These are phyloP conservation scores for Monoraphidium neglectum DNA, from an alignment of 139 green algal species.

Conservation along the genomic window DNA sequence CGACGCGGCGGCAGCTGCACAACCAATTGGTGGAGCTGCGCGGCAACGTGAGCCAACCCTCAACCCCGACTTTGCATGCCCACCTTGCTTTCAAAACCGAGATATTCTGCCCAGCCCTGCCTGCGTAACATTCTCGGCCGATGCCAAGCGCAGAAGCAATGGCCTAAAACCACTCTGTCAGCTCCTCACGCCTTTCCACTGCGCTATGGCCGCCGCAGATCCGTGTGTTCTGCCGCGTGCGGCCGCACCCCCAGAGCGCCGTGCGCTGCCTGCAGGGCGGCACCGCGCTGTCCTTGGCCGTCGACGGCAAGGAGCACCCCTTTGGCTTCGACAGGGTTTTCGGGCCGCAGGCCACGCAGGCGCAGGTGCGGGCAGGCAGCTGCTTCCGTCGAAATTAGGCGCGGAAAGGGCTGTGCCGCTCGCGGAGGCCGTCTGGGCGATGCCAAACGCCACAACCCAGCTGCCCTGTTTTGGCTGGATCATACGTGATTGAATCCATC, in stretches of 20 bases:
- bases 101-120: too few species aligned
- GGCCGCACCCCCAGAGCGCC: constrained; percentile 45
- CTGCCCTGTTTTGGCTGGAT: too few species aligned
- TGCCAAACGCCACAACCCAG: too few species aligned
- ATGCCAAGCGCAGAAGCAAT: too few species aligned
- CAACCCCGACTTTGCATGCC: too few species aligned
- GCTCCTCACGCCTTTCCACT: not conserved
- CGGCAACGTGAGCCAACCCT: constrained; percentile 86
- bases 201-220: constrained; percentile 59
- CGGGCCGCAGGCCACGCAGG: constrained; percentile 51
- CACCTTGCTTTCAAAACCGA: too few species aligned
- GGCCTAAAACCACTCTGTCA: not conserved
- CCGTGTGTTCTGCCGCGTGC: constrained; percentile 87
- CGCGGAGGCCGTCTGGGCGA: too few species aligned
- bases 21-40: constrained; percentile 87
- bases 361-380: constrained; percentile 34
- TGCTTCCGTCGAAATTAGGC: too few species aligned
- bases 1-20: constrained; percentile 69
- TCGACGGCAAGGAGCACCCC: constrained; percentile 70
- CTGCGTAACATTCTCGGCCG: too few species aligned
- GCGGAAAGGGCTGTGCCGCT: too few species aligned
- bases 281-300: constrained; percentile 42
- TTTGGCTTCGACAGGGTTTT: constrained; percentile 84
- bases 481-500: too few species aligned
- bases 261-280: constrained; percentile 58